Percentiles rank a stretch among this genome's conserved stretches.
Evolutionary conservation across 2,329 filamentous ascomycete species (phyloP).

Genomic region (Aureobasidium sp.): DNA sequence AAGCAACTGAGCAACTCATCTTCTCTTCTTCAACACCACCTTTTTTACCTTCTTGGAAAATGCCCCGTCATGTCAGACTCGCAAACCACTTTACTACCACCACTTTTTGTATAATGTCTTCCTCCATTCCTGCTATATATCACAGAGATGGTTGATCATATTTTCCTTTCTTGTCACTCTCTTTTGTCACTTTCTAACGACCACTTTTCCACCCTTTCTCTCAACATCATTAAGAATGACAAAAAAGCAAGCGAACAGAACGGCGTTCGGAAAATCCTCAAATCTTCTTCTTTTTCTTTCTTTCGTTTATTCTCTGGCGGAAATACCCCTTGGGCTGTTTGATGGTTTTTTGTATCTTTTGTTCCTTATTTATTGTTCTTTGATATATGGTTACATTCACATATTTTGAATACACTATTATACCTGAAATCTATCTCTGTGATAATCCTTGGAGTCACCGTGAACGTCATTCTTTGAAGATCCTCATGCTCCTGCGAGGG

Average conservation of each 20-base stretch:
- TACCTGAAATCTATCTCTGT: too few species aligned
- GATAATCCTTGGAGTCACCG: too few species aligned
- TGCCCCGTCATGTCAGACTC: background rate
- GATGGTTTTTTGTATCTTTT: background rate
- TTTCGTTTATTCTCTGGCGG: background rate
- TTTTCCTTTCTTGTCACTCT: background rate
- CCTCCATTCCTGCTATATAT: background rate
- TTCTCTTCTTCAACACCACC: background rate
- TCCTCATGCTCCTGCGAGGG: too few species aligned
- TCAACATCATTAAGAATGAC: background rate
- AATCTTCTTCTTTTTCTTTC: background rate
- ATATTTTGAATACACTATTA: too few species aligned
- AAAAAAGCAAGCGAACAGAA: background rate
- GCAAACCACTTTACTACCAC: too few species aligned
- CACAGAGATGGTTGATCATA: background rate
- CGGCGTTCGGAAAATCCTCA: background rate
- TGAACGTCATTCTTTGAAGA: too few species aligned
- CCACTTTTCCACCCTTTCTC: background rate
- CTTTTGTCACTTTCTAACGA: background rate
- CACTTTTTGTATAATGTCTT: slow-evolving; percentile 8
- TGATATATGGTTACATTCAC: too few species aligned
- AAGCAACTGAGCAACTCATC: background rate
- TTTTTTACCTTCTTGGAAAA: background rate
- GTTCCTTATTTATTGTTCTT: background rate
- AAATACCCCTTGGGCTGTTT: background rate